Base-by-base conservation (phyloP, 441 rosid genomes). In the Flueggea neowawraea region DNA sequence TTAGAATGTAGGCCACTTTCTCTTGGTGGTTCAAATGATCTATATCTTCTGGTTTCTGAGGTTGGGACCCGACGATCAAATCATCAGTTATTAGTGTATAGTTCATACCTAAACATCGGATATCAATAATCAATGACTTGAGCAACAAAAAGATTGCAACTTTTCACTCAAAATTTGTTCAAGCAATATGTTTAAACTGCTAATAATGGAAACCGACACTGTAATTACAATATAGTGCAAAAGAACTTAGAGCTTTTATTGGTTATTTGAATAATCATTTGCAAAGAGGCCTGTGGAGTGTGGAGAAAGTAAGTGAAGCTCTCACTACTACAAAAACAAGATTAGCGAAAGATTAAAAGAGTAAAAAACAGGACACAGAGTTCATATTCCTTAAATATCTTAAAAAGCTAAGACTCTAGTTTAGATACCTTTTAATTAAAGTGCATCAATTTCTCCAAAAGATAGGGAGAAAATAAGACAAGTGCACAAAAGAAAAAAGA, bases 51-150 rank as follows among this genome's bases (percentile, higher is more conserved):
- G 92, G 87, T 56, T 83, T 90, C 81, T 88, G 96, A 16, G 97
- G 97, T 79, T 90, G 97, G 2, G 92, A 93, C 9, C 96, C 97
- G 77, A 90, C 97, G 3, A 90, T 90, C 78, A 90, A 74, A 73
- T 79, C 69, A 43, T 88, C 82, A 28, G 86, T 84, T 82, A 93
- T 81, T 77, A 80, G 70, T 11, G 85, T 80, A 80, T 90, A 90
- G 81, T 90, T 93, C 97, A 90, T 88, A 67, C 98, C 97, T 93
- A 76, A 64, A 77, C 64, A 69, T 61, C 70, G 55, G 12, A 61
- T 39, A 58, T 52, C 15, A 67, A 58, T 54, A 48, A 72, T 71
- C 61, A 47, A 63, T 33, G 58, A 31, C 49, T 65, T 16, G 5
- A 67, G 54, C 17, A 76, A 52, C 59, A 53, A 12, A 12, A 51